Evolutionary conservation across 352 stramenopile species (phyloP).

Genomic region (Phytopythium montanum): DNA sequence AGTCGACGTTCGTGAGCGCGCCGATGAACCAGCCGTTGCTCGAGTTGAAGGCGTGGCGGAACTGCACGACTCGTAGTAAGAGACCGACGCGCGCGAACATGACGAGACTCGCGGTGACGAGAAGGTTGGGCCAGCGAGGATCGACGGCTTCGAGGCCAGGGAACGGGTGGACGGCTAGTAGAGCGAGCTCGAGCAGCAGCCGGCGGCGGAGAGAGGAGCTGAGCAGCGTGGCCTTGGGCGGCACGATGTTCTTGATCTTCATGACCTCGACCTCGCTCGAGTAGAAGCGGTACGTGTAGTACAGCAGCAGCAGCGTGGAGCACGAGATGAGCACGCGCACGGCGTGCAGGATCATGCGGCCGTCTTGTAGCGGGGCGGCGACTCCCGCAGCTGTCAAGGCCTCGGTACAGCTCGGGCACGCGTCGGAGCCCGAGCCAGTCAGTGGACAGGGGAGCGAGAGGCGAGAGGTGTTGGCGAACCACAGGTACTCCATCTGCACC

Average conservation of each 20-base stretch:
- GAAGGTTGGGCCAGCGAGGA: conserved; percentile 52
- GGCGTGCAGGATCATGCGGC: conserved; percentile 61
- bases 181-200: conserved; percentile 43
- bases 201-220: conserved; percentile 44
- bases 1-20: conserved; percentile 76
- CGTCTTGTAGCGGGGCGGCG: conserved; percentile 36
- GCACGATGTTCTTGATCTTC: conserved; percentile 82
- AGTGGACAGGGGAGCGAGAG: conserved; percentile 26
- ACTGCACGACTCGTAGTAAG: conserved; percentile 51
- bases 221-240: conserved; percentile 57
- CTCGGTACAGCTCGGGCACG: conserved; percentile 37
- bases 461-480: conserved; percentile 51
- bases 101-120: conserved; percentile 48
- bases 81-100: conserved; percentile 62
- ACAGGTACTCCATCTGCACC: conserved; percentile 72
- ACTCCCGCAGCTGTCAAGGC: conserved; percentile 10
- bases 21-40: conserved; percentile 83
- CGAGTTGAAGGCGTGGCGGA: conserved; percentile 71
- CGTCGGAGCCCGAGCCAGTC: not conserved
- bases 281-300: conserved; percentile 71
- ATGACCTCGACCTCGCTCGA: conserved; percentile 62
- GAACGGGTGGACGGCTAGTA: conserved; percentile 66
- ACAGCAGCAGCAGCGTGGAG: conserved; percentile 60
- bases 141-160: conserved; percentile 64
- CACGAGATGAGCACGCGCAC: conserved; percentile 65